Evolutionary conservation across 169 alveolate genomes (phyloP).

Genomic region (Eimeria acervulina): DNA sequence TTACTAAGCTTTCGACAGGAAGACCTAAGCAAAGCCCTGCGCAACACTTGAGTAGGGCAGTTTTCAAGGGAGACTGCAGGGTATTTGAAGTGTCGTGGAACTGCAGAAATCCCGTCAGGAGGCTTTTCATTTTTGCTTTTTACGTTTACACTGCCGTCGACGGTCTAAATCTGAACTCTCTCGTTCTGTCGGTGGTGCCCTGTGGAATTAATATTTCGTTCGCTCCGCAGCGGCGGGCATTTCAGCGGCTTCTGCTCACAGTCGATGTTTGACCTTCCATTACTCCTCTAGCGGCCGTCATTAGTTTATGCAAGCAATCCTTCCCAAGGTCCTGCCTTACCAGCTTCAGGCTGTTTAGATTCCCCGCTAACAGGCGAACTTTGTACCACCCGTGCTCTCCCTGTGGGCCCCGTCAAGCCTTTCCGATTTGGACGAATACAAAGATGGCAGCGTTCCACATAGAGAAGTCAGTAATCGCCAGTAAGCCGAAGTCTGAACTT

Average conservation of each 20-base stretch:
- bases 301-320: neutral
- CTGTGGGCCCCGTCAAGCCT: neutral
- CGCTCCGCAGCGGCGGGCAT: neutral
- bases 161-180: neutral
- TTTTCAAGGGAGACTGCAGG: neutral
- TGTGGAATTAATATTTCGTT: neutral
- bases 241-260: neutral
- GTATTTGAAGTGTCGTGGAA: neutral
- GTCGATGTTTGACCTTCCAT: neutral
- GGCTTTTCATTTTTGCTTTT: conserved; percentile 3
- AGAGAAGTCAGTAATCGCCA: conserved; percentile 81
- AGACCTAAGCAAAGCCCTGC: neutral
- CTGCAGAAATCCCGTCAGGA: conserved; percentile 9
- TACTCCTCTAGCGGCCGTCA: neutral
- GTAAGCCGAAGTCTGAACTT: neutral
- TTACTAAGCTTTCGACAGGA: neutral
- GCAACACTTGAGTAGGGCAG: neutral
- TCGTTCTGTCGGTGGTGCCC: neutral
- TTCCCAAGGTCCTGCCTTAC: neutral
- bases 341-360: neutral
- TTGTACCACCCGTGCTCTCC: neutral
- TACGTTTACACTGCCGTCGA: neutral
- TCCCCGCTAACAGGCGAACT: neutral
- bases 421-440: neutral
- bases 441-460: conserved; percentile 79